These are phyloP conservation scores for Deinandra increscens DNA, from an alignment of 129 eudicot species.

Conservation along the genomic window DNA sequence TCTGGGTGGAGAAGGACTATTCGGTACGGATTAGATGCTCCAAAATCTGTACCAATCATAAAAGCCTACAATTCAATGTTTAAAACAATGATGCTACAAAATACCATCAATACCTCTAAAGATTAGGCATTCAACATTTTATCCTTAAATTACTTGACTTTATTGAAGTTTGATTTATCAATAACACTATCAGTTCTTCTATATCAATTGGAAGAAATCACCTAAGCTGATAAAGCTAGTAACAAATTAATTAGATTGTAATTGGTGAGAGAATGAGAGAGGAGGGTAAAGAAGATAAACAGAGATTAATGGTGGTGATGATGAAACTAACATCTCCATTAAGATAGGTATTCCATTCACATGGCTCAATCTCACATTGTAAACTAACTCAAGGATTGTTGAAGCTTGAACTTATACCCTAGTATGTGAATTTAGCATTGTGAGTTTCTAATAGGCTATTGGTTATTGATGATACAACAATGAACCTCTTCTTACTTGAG, in stretches of 20 bases:
- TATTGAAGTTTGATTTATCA: too few species aligned
- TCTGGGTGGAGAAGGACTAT: constrained; percentile 29
- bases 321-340: neutral
- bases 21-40: constrained; percentile 21
- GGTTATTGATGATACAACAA: too few species aligned
- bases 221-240: too few species aligned
- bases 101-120: too few species aligned
- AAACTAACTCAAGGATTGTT: neutral
- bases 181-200: too few species aligned
- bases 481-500: too few species aligned
- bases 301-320: neutral
- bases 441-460: too few species aligned
- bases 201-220: too few species aligned
- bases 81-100: neutral
- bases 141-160: too few species aligned
- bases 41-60: constrained; percentile 33
- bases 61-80: constrained; percentile 18
- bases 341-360: neutral
- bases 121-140: too few species aligned
- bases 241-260: too few species aligned
- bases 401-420: neutral
- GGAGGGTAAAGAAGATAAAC: neutral
- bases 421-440: too few species aligned
- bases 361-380: neutral
- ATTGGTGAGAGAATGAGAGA: neutral